These are phyloP conservation scores for Globisporangium okanoganense DNA, from an alignment of 352 stramenopile species.

Conservation along the genomic window DNA sequence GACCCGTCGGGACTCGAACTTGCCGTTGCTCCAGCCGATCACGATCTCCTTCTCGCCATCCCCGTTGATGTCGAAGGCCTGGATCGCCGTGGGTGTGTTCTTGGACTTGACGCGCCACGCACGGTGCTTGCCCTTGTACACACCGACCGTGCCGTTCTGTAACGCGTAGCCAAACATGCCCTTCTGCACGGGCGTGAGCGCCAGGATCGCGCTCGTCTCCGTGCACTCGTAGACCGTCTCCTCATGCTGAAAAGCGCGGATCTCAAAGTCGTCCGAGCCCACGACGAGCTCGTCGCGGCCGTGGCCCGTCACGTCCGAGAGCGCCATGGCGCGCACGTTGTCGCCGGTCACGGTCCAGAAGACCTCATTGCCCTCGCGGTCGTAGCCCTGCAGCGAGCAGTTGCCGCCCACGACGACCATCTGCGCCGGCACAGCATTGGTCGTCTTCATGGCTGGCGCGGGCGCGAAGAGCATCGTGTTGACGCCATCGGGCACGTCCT, in stretches of 20 bases:
- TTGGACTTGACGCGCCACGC: slow-evolving; percentile 93
- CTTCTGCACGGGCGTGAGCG: slow-evolving; percentile 69
- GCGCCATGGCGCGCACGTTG: slow-evolving; percentile 79
- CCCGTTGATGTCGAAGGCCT: slow-evolving; percentile 88
- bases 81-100: slow-evolving; percentile 73
- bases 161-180: slow-evolving; percentile 86
- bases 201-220: slow-evolving; percentile 77
- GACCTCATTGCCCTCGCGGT: slow-evolving; percentile 69
- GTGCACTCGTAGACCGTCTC: slow-evolving; percentile 87
- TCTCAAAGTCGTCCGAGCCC: slow-evolving; percentile 90
- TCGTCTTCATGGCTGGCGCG: slow-evolving; percentile 31
- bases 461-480: slow-evolving; percentile 80
- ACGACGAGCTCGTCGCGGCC: slow-evolving; percentile 79
- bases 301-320: slow-evolving; percentile 71
- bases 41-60: slow-evolving; percentile 88
- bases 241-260: slow-evolving; percentile 87
- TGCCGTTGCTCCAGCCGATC: slow-evolving; percentile 90
- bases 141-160: slow-evolving; percentile 90
- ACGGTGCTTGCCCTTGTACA: slow-evolving; percentile 86
- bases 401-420: slow-evolving; percentile 92
- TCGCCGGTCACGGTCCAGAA: slow-evolving; percentile 93
- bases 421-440: slow-evolving; percentile 26
- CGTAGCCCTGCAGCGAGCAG: slow-evolving; percentile 90
- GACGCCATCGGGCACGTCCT: slow-evolving; percentile 83
- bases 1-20: slow-evolving; percentile 70